Conservation (phyloP, 1,139 yeast species). For the Hansenula anomala region DNA sequence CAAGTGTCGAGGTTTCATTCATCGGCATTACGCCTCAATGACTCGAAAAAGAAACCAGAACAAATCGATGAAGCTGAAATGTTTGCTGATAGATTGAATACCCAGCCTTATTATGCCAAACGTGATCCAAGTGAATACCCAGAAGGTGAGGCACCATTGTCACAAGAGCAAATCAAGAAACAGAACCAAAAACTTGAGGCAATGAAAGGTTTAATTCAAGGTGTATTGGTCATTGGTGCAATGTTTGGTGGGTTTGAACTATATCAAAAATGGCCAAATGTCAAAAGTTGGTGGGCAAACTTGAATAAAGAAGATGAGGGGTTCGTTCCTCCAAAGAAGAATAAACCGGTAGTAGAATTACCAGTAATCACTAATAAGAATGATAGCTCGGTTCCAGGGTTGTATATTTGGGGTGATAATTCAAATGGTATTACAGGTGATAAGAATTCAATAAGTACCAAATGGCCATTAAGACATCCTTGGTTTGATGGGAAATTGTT, state of each 20-base stretch:
- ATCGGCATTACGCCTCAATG: background rate
- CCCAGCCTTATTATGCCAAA: conserved; percentile 19
- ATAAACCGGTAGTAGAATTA: conserved; percentile 17
- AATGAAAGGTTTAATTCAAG: conserved; percentile 2
- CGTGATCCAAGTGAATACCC: conserved; percentile 13
- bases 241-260: conserved; percentile 1
- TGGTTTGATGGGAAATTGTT: conserved; percentile 61
- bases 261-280: conserved; percentile 1
- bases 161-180: background rate
- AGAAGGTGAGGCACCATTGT: background rate
- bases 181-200: conserved; percentile 1
- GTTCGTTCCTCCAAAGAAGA: conserved; percentile 5
- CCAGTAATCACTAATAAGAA: conserved; percentile 26
- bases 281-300: conserved; percentile 3
- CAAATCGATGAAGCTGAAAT: conserved; percentile 26
- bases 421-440: conserved; percentile 34
- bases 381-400: conserved; percentile 39
- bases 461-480: conserved; percentile 54
- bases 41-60: conserved; percentile 7
- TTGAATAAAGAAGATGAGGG: background rate
- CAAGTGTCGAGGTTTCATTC: background rate
- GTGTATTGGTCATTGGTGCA: background rate
- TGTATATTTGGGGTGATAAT: conserved; percentile 50
- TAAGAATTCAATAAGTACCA: conserved; percentile 29
- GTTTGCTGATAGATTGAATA: conserved; percentile 19